Conservation (phyloP, 1,284 basidiomycete species). For the Ganoderma lingzhi region DNA sequence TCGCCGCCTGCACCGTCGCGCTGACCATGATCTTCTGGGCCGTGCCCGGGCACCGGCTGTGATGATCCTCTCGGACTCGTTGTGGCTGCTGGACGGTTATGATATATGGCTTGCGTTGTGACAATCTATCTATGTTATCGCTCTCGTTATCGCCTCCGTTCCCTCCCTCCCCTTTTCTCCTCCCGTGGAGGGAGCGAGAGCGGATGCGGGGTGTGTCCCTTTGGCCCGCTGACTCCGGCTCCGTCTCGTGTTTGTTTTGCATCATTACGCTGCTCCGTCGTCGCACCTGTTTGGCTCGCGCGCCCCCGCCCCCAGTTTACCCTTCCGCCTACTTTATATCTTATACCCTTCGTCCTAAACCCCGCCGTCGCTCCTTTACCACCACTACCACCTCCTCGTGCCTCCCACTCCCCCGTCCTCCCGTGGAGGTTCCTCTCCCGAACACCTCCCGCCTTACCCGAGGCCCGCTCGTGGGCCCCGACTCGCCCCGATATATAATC, state of each 20-base stretch:
- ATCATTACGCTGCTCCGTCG: slow-evolving; percentile 32
- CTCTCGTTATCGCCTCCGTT: neutral
- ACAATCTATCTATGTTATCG: slow-evolving; percentile 26
- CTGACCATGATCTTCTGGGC: slow-evolving; percentile 91
- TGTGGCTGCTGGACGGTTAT: slow-evolving; percentile 5
- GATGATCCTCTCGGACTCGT: slow-evolving; percentile 24
- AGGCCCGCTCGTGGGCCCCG: slow-evolving; percentile 1
- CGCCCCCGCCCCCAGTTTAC: slow-evolving; percentile 10
- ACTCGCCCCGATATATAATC: slow-evolving; percentile 22
- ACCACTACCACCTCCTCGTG: slow-evolving; percentile 5
- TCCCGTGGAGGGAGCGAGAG: slow-evolving; percentile 15
- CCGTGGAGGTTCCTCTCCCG: slow-evolving; percentile 3
- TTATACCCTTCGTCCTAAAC: slow-evolving; percentile 26
- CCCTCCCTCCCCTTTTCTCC: neutral
- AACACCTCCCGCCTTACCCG: slow-evolving; percentile 12
- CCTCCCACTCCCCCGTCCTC: neutral
- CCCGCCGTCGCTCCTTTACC: slow-evolving; percentile 39
- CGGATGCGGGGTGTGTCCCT: slow-evolving; percentile 14
- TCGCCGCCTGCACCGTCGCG: slow-evolving; percentile 74
- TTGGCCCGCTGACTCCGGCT: neutral
- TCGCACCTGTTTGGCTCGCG: slow-evolving; percentile 22
- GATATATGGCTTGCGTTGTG: slow-evolving; percentile 13
- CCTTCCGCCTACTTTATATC: slow-evolving; percentile 36
- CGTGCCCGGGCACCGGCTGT: slow-evolving; percentile 89
- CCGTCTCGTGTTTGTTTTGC: slow-evolving; percentile 11